These are phyloP conservation scores for Schizochytrium sp. DNA, from an alignment of 108 stramenopile genomes.

Conservation along the genomic window DNA sequence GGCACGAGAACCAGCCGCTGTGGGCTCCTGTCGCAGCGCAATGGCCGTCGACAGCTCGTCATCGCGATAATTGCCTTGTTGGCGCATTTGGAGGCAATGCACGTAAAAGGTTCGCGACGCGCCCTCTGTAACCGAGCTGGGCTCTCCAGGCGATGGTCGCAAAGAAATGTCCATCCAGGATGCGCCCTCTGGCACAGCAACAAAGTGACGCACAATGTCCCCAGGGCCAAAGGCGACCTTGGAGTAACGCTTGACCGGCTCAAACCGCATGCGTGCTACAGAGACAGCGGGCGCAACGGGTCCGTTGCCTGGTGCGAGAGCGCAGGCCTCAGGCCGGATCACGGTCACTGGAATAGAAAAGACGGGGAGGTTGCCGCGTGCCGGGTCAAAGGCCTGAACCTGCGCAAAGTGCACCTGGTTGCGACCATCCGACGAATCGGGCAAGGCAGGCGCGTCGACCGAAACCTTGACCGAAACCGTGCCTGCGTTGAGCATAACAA, in stretches of 20 bases:
- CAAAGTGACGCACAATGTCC: constrained; percentile 24
- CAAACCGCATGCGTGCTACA: neutral
- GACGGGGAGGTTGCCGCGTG: neutral
- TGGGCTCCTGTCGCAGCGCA: constrained; percentile 29
- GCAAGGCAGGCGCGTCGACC: neutral
- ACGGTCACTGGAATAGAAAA: neutral
- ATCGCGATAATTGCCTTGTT: constrained; percentile 26
- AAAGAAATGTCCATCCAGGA: constrained; percentile 35
- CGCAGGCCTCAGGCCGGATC: neutral
- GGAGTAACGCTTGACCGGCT: neutral
- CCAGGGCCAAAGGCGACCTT: neutral
- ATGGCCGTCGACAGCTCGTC: constrained; percentile 33
- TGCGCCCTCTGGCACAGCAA: constrained; percentile 40
- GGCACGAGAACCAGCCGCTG: neutral
- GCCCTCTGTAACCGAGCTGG: neutral
- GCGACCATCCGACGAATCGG: neutral
- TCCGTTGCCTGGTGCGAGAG: neutral
- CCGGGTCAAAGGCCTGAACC: neutral
- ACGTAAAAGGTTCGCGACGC: constrained; percentile 29
- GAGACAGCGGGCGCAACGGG: neutral
- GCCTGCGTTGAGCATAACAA: neutral
- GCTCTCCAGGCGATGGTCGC: neutral
- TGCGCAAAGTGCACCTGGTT: neutral
- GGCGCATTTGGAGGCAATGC: constrained; percentile 45
- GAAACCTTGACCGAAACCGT: neutral